Percentiles rank a stretch among this genome's conserved stretches.
These are phyloP conservation scores for Fomes fomentarius DNA, from an alignment of 1,284 basidiomycete genomes.

Conservation along the genomic window DNA sequence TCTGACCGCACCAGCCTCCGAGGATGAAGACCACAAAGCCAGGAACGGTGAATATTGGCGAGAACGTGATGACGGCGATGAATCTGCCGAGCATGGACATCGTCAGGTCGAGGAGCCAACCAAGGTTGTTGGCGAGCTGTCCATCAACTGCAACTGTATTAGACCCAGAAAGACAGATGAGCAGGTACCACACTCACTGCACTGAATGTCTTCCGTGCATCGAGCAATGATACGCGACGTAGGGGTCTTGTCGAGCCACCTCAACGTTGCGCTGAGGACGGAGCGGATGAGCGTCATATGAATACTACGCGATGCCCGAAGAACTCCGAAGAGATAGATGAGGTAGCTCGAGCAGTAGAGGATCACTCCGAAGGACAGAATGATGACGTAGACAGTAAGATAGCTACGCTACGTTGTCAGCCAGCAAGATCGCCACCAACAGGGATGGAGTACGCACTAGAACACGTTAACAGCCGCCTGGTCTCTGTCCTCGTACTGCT, in stretches of 20 bases:
- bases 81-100: slow-evolving; percentile 41
- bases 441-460: slow-evolving; percentile 30
- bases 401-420: slow-evolving; percentile 32
- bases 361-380: slow-evolving; percentile 34
- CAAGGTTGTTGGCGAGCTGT: slow-evolving; percentile 30
- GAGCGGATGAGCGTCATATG: slow-evolving; percentile 56
- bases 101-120: slow-evolving; percentile 33
- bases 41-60: slow-evolving; percentile 47
- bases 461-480: slow-evolving; percentile 30
- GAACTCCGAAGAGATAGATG: slow-evolving; percentile 41
- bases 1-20: slow-evolving; percentile 50
- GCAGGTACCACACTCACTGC: slow-evolving; percentile 31
- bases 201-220: slow-evolving; percentile 62
- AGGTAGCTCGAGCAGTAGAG: slow-evolving; percentile 33
- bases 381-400: slow-evolving; percentile 44
- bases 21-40: slow-evolving; percentile 44
- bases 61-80: slow-evolving; percentile 47
- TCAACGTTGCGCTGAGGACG: slow-evolving; percentile 49
- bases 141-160: slow-evolving; percentile 37
- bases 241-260: slow-evolving; percentile 41
- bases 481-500: slow-evolving; percentile 34
- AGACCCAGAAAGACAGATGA: not conserved
- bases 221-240: slow-evolving; percentile 57
- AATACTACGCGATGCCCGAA: slow-evolving; percentile 57
- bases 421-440: not conserved